These are phyloP conservation scores for Penicillium parvum DNA, from an alignment of 495 filamentous ascomycete genomes.

Conservation along the genomic window DNA sequence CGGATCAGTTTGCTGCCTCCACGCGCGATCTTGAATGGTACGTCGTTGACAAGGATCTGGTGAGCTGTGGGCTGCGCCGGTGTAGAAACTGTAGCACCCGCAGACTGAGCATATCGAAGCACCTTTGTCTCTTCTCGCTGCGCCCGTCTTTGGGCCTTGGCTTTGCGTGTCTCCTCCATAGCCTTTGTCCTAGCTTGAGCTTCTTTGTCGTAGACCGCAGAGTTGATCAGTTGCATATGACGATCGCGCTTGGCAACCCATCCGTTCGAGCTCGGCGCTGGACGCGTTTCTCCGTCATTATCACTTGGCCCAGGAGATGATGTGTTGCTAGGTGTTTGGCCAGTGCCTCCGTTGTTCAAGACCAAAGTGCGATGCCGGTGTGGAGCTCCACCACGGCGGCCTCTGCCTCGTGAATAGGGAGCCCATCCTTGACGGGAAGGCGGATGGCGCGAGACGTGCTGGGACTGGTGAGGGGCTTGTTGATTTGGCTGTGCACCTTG, in stretches of 20 bases:
- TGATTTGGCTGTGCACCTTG: constrained; percentile 41
- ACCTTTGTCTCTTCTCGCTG: constrained; percentile 59
- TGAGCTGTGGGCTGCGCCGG: constrained; percentile 40
- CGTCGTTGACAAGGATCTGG: constrained; percentile 69
- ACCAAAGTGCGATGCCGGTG: constrained; percentile 72
- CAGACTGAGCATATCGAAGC: constrained; percentile 42
- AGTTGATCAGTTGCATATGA: constrained; percentile 86
- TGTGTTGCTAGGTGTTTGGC: constrained; percentile 16
- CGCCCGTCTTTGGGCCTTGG: constrained; percentile 55
- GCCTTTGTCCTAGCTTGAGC: constrained; percentile 65
- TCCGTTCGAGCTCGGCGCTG: constrained; percentile 33
- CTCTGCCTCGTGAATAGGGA: constrained; percentile 43
- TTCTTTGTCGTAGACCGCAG: constrained; percentile 74
- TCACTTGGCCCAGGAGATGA: constrained; percentile 34
- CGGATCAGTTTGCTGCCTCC: constrained; percentile 83
- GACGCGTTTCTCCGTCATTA: constrained; percentile 26
- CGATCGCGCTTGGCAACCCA: constrained; percentile 81
- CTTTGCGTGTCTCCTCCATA: constrained; percentile 64
- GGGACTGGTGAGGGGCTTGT: constrained; percentile 21
- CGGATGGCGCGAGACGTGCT: constrained; percentile 36
- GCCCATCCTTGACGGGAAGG: constrained; percentile 46
- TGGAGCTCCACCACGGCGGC: constrained; percentile 36
- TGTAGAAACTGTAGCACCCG: constrained; percentile 33
- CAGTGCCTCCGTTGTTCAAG: constrained; percentile 53
- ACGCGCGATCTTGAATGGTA: constrained; percentile 68